Percentiles rank a stretch among this genome's conserved stretches.
Evolutionary conservation across 371 early-diverging fungal genomes (phyloP).

Genomic region (Saksenaea oblongispora): DNA sequence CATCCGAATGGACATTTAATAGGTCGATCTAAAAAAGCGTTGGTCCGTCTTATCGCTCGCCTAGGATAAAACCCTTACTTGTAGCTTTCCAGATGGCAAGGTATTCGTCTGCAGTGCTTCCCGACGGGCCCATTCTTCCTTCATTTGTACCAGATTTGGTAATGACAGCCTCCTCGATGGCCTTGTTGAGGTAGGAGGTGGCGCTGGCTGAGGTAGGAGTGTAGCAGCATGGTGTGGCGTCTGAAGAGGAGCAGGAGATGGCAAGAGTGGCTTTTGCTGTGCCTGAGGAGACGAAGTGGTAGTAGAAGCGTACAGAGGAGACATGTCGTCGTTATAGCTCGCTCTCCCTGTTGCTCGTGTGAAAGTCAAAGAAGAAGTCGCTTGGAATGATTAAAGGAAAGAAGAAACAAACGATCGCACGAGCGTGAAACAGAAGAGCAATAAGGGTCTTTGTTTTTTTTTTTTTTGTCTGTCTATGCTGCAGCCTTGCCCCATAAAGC

Average conservation of each 20-base stretch:
- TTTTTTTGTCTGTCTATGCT: background rate
- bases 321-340: background rate
- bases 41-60: background rate
- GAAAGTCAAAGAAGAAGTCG: background rate
- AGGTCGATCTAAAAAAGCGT: conserved; percentile 32
- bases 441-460: background rate
- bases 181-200: background rate
- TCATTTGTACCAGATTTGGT: conserved; percentile 33
- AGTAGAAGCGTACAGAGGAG: conserved; percentile 4
- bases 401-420: background rate
- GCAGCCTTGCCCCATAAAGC: background rate
- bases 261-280: background rate
- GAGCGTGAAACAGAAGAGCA: background rate
- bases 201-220: conserved; percentile 1
- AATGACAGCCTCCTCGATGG: conserved; percentile 29
- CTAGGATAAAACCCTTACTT: conserved; percentile 14
- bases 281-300: conserved; percentile 5
- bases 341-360: background rate
- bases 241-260: background rate
- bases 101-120: conserved; percentile 14
- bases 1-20: conserved; percentile 36
- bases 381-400: background rate
- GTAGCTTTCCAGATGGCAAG: conserved; percentile 28
- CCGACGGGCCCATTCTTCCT: conserved; percentile 30
- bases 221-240: conserved; percentile 7